Percentiles rank a stretch among this genome's conserved stretches.
Conservation (phyloP, 768 basidiomycete genomes). For the Clavaria fumosa region DNA sequence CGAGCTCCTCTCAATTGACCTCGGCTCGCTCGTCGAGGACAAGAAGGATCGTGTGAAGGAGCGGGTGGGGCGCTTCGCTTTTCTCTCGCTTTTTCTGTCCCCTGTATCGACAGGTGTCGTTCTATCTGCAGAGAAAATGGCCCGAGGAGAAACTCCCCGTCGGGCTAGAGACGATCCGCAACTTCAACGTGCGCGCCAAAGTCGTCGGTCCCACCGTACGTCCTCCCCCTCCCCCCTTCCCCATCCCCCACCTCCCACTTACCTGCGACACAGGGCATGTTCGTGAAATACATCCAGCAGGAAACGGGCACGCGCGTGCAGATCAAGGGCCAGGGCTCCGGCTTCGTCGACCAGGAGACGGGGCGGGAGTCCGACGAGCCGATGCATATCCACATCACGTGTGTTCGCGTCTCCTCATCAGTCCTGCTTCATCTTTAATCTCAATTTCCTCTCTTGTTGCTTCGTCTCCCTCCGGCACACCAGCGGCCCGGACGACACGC, state of each 20-base stretch:
- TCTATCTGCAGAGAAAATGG: constrained; percentile 81
- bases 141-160: constrained; percentile 92
- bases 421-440: neutral
- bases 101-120: neutral
- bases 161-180: constrained; percentile 76
- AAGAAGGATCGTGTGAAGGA: constrained; percentile 55
- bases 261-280: constrained; percentile 22
- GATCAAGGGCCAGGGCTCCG: constrained; percentile 90
- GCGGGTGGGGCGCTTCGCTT: constrained; percentile 28
- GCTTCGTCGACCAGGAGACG: constrained; percentile 78
- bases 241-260: neutral
- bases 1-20: constrained; percentile 56
- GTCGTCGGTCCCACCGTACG: constrained; percentile 87
- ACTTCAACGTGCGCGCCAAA: constrained; percentile 96
- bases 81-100: neutral
- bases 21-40: constrained; percentile 71
- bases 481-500: constrained; percentile 71
- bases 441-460: neutral
- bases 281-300: constrained; percentile 95
- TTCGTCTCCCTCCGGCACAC: neutral
- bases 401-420: constrained; percentile 18
- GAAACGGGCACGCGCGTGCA: constrained; percentile 95
- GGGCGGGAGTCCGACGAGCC: constrained; percentile 80
- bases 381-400: constrained; percentile 88
- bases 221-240: constrained; percentile 4